phyloP scores from a whole-genome alignment of 1,139 yeast genomes.

The Citeromyces hawaiiensis region DNA sequence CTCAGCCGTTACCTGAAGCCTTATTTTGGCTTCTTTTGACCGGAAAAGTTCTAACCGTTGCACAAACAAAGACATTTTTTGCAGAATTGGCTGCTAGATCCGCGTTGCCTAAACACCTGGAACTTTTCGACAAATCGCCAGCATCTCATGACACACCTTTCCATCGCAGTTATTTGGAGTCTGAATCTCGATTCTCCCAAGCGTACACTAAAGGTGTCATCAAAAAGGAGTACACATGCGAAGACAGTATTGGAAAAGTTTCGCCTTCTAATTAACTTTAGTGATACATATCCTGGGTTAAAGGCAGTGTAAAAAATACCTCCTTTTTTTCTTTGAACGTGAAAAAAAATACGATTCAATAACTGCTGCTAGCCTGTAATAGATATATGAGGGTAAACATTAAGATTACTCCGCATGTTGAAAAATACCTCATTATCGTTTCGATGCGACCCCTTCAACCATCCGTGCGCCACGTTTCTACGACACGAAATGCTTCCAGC shows the following conservation, averaged over 20 bases:
- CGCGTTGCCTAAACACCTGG: slow-evolving; percentile 75
- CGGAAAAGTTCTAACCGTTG: slow-evolving; percentile 74
- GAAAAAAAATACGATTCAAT: too few species aligned
- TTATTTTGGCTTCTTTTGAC: slow-evolving; percentile 86
- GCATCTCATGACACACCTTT: slow-evolving; percentile 95
- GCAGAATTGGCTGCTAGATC: slow-evolving; percentile 82
- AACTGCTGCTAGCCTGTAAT: too few species aligned
- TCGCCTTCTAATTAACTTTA: too few species aligned
- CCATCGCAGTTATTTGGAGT: slow-evolving; percentile 82
- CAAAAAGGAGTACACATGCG: slow-evolving; percentile 77
- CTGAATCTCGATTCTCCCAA: slow-evolving; percentile 81
- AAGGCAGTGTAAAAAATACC: too few species aligned
- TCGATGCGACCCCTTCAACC: too few species aligned
- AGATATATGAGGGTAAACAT: too few species aligned
- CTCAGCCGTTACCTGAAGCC: slow-evolving; percentile 83
- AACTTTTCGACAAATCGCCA: slow-evolving; percentile 74
- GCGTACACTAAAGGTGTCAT: slow-evolving; percentile 84
- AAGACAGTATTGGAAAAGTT: slow-evolving; percentile 82
- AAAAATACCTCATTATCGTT: too few species aligned
- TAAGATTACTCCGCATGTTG: too few species aligned
- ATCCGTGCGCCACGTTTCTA: too few species aligned
- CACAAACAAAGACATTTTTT: slow-evolving; percentile 64
- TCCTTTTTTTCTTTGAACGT: too few species aligned
- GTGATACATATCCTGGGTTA: too few species aligned
- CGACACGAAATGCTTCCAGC: too few species aligned